Base-by-base conservation (phyloP, 768 basidiomycete genomes). In the Agaricus subrufescens region DNA sequence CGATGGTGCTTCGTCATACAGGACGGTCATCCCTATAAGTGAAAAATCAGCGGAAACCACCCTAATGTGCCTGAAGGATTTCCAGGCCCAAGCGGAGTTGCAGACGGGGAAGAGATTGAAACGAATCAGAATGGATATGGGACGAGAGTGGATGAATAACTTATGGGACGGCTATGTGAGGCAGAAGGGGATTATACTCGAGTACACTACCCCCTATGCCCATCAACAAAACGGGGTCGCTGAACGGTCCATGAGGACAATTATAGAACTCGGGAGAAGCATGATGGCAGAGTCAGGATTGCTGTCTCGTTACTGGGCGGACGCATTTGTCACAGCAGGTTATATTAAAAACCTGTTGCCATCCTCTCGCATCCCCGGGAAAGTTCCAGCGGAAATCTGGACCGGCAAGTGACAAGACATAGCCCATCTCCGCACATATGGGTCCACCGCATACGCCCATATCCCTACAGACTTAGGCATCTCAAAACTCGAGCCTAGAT, bases 151-250 rank as follows among this genome's bases (percentile, higher is more conserved):
- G 46, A 10, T 29, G 1, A 45, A 40, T 6, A 15, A 27, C 10
- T 9, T 14, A n/a, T 50, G 39, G 30, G 47, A 42, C 3, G 39
- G 8, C 3, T 50, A 40, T 14, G 4, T 23, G 30, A 3, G 11
- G 31, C 5, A 39, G 9, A 9, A 42, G 11, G 47, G 55, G 1
- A 50, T 56, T 31, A 37, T 5, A 4, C 46, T 56, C 34, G 61
- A 71, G 49, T 59, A 53, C 0, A 70, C 66, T 0, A 61, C 63
- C 0, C 62, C 68, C 1, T 60, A 73, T 58, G 64, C 67, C 0
- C 69, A 67, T 1, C 42, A 65, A 2, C 64, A 68, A 38, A 74
- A 74, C 44, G 69, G 72, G 0, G 56, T 65, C 0, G 69, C 63
- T 0, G 69, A 75, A 49, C 61, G 64, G 0, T 49, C 55, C 2